A percentile compares a stretch with the other conserved stretches of the same genome.
Evolutionary conservation across 2,329 filamentous ascomycete species (phyloP).

Genomic region (Drechslera avenae): DNA sequence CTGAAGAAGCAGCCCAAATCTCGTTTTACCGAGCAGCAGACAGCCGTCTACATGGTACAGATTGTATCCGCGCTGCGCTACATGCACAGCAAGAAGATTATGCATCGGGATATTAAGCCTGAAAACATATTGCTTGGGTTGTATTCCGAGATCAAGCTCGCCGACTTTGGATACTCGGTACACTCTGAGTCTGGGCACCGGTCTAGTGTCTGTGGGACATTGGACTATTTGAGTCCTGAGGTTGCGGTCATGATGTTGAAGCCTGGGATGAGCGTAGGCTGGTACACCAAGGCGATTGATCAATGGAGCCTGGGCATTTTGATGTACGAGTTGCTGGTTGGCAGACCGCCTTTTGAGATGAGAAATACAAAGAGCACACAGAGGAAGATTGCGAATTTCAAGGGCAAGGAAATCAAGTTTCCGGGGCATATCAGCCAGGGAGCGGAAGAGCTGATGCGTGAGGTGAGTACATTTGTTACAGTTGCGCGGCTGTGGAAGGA

Average conservation of each 20-base stretch:
- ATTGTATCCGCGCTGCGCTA: constrained; percentile 84
- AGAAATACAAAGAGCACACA: constrained; percentile 82
- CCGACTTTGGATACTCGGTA: constrained; percentile 95
- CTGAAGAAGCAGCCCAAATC: constrained; percentile 75
- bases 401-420: constrained; percentile 82
- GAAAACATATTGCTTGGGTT: constrained; percentile 95
- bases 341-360: constrained; percentile 92
- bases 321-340: constrained; percentile 90
- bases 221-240: constrained; percentile 93
- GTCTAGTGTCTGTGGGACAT: constrained; percentile 89
- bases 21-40: constrained; percentile 78
- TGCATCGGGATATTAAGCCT: constrained; percentile 89
- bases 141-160: constrained; percentile 95
- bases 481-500: not conserved
- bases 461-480: constrained; percentile 21
- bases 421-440: constrained; percentile 84
- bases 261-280: constrained; percentile 70
- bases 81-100: constrained; percentile 90
- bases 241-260: constrained; percentile 64
- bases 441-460: constrained; percentile 76
- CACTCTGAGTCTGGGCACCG: constrained; percentile 89
- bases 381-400: constrained; percentile 69
- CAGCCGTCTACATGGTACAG: constrained; percentile 80
- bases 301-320: constrained; percentile 92
- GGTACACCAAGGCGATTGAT: constrained; percentile 90